Base-by-base conservation (phyloP, 1,284 basidiomycete genomes). In the Fomitopsis palustris region DNA sequence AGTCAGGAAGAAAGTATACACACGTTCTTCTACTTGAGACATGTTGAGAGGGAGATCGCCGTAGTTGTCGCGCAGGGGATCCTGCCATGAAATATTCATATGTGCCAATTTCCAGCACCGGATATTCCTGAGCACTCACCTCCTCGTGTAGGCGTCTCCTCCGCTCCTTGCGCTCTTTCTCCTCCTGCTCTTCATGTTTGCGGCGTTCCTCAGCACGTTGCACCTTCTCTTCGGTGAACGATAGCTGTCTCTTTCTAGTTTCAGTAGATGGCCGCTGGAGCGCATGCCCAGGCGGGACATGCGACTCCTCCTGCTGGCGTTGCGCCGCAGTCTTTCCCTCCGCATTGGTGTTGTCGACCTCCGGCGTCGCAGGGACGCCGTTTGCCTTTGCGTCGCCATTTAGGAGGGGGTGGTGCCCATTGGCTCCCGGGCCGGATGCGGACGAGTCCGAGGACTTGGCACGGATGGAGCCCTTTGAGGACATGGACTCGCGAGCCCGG, bases 51-150 rank as follows among this genome's bases (percentile, higher is more conserved):
- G 82, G 1, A 84, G 74, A 69, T 83, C 80, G 57, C 87, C 87
- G 71, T 88, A 90, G 72, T 83, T 83, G 61, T 84, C 81, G 27
- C 76, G 74, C 4, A 86, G 79, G 64, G 82, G 81, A 70, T 88
- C 87, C 77, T 81, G 57, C 16, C n/a, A n/a, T n/a, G n/a, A n/a
- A n/a, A n/a, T n/a, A 9, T 19, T 3, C n/a, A 27, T 52, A 27
- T 54, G 21, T 41, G 31, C 25, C n/a, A 16, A 38, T 42, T 37
- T 33, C 27, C 41, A 29, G 12, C 16, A 37, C 49, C 25, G 45
- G 39, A 33, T 9, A 23, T 25, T 25, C 1, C 4, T 19, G 23
- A 10, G 41, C 17, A 75, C 77, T 49, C 66, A 77, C 74, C 65
- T 81, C 74, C 52, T 68, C 66, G 55, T 81, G 80, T 39, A 76